Base-by-base conservation (phyloP, 2,329 filamentous ascomycete species). In the Aspergillus neotritici region DNA sequence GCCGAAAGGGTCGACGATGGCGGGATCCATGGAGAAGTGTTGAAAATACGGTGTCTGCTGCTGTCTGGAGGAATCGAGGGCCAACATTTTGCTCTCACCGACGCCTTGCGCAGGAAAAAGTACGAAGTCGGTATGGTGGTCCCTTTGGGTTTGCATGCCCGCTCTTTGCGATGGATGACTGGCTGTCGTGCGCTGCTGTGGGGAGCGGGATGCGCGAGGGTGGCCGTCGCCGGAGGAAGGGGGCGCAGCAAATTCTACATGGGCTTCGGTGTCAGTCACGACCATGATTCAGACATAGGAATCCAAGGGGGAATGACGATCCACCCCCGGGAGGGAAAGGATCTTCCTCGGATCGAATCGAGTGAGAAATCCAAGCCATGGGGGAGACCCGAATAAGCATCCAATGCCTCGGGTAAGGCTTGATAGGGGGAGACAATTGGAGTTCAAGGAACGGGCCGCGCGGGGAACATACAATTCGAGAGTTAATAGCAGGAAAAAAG, bases 11-110 rank as follows among this genome's bases (percentile, higher is more conserved):
- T 65, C 61, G 21, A 58, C 52, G 38, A 63, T 41, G 28, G 51
- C 52, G 14, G 61, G 50, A 40, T 66, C 63, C 51, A 66, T 60
- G n/a, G 58, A 48, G 51, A 58, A 56, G 15, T 55, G 53, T 13
- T 60, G 57, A 48, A 60, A 60, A 48, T 58, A 65, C 37, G 56
- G 37, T 28, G 49, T 38, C 36, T 62, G 57, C 30, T 61, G 63
- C 38, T 58, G 54, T 47, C 60, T 51, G 44, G 59, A 52, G 25
- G 57, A 47, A 43, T 66, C 61, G 15, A 65, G 21, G n/a, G 62
- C 60, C 40, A 66, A 46, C 62, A 65, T 67, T 34, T 43, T 46
- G 51, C 35, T 31, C 29, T 47, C 36, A 44, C 43, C 28, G 30
- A 37, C 37, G 31, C 38, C 40, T 42, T 46, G 44, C 10, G 44